phyloP scores from a whole-genome alignment of 805 yeast genomes.

The Torulaspora gathmanii region DNA sequence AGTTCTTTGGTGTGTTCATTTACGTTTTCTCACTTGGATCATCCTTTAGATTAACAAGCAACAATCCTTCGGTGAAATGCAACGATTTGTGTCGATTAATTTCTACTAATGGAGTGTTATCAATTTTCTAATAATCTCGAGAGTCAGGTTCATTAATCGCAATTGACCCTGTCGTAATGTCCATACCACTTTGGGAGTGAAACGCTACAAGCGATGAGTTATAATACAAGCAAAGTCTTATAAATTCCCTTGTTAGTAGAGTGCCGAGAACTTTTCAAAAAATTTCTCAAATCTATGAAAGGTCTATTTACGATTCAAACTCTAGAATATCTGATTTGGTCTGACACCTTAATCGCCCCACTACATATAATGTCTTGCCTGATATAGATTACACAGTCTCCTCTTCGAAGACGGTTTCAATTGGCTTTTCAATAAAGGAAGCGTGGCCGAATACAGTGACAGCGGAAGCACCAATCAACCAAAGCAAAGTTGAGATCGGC shows the following conservation, averaged over 20 bases:
- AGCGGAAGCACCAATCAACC: slow-evolving; percentile 86
- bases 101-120: not conserved
- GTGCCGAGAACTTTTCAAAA: slow-evolving; percentile 2
- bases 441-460: slow-evolving; percentile 82
- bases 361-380: not conserved
- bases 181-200: not conserved
- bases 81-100: not conserved
- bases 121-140: too few relatives aligned
- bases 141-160: not conserved
- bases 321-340: not conserved
- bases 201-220: not conserved
- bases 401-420: slow-evolving; percentile 90
- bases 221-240: not conserved
- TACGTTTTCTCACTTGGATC: slow-evolving; percentile 1
- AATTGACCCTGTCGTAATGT: not conserved
- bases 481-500: slow-evolving; percentile 82
- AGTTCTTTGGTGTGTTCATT: slow-evolving; percentile 13
- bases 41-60: slow-evolving; percentile 1
- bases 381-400: slow-evolving; percentile 38
- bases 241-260: not conserved
- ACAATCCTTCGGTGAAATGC: not conserved
- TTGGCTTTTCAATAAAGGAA: slow-evolving; percentile 86
- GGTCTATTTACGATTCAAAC: not conserved
- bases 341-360: not conserved
- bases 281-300: slow-evolving; percentile 1